Evolutionary conservation across 805 yeast species (phyloP).

Genomic region (Saccharomycopsis guyanensis): DNA sequence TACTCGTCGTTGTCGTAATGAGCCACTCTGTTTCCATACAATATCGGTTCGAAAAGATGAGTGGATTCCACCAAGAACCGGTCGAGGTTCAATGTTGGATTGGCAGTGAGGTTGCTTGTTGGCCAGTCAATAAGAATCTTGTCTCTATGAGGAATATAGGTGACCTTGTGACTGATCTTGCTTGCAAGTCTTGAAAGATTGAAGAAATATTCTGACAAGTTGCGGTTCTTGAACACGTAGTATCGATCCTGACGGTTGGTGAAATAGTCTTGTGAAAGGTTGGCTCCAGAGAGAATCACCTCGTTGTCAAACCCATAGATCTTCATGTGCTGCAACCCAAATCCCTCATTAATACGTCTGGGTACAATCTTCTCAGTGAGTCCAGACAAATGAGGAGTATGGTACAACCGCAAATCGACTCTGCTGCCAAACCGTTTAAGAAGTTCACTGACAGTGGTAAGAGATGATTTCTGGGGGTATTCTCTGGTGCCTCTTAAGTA

Average conservation of each 20-base stretch:
- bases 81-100: slow-evolving; percentile 51
- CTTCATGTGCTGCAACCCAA: slow-evolving; percentile 96
- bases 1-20: slow-evolving; percentile 21
- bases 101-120: slow-evolving; percentile 49
- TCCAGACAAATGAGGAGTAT: slow-evolving; percentile 79
- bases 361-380: slow-evolving; percentile 61
- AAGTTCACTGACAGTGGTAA: slow-evolving; percentile 54
- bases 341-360: slow-evolving; percentile 78
- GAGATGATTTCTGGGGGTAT: slow-evolving; percentile 72
- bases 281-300: slow-evolving; percentile 84
- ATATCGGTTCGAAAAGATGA: slow-evolving; percentile 46
- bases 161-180: slow-evolving; percentile 61
- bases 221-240: slow-evolving; percentile 53
- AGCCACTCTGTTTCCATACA: slow-evolving; percentile 34
- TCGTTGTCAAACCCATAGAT: slow-evolving; percentile 92
- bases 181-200: slow-evolving; percentile 61
- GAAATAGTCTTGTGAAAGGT: slow-evolving; percentile 84
- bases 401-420: slow-evolving; percentile 77
- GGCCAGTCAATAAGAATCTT: slow-evolving; percentile 73
- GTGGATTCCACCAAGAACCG: slow-evolving; percentile 53
- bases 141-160: slow-evolving; percentile 35
- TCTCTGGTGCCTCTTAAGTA: slow-evolving; percentile 92
- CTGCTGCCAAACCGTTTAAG: slow-evolving; percentile 60
- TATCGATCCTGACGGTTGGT: slow-evolving; percentile 93
- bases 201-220: slow-evolving; percentile 66